Evolutionary conservation across 2,329 filamentous ascomycete genomes (phyloP).

Genomic region (Trichoderma sp.): DNA sequence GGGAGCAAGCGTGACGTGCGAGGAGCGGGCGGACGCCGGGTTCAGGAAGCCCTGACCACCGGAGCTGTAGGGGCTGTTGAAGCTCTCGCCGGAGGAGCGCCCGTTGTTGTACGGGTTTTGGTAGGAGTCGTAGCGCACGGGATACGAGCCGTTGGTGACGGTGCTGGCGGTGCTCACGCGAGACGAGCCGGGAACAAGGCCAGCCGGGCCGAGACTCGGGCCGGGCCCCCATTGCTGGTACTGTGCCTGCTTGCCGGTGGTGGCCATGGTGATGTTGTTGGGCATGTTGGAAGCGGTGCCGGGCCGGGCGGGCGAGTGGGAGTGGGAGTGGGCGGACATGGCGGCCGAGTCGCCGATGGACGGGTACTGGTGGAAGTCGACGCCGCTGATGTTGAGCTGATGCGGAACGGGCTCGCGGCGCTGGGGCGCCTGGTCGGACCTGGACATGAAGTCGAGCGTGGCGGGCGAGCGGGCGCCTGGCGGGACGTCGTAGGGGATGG

Average conservation of each 20-base stretch:
- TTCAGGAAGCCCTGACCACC: slow-evolving; percentile 39
- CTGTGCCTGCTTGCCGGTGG: slow-evolving; percentile 70
- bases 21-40: slow-evolving; percentile 37
- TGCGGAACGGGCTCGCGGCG: slow-evolving; percentile 77
- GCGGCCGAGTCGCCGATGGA: slow-evolving; percentile 59
- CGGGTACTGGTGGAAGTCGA: slow-evolving; percentile 90
- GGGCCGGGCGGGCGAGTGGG: slow-evolving; percentile 43
- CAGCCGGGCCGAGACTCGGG: neutral
- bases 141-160: slow-evolving; percentile 53
- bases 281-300: slow-evolving; percentile 31
- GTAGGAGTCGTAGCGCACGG: slow-evolving; percentile 66
- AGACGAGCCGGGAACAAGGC: slow-evolving; percentile 27
- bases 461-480: slow-evolving; percentile 70
- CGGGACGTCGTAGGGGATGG: slow-evolving; percentile 80
- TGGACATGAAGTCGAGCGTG: slow-evolving; percentile 71
- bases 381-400: slow-evolving; percentile 75
- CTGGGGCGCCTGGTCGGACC: slow-evolving; percentile 62
- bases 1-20: slow-evolving; percentile 47
- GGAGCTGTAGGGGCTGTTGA: slow-evolving; percentile 49
- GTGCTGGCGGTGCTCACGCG: slow-evolving; percentile 59
- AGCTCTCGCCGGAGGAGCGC: slow-evolving; percentile 58
- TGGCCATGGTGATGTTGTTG: slow-evolving; percentile 70
- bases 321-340: slow-evolving; percentile 54
- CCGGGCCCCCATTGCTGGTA: slow-evolving; percentile 72
- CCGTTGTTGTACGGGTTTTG: slow-evolving; percentile 53